Base-by-base conservation (phyloP, 495 filamentous ascomycete species). In the Pseudotulostoma volvatum region DNA sequence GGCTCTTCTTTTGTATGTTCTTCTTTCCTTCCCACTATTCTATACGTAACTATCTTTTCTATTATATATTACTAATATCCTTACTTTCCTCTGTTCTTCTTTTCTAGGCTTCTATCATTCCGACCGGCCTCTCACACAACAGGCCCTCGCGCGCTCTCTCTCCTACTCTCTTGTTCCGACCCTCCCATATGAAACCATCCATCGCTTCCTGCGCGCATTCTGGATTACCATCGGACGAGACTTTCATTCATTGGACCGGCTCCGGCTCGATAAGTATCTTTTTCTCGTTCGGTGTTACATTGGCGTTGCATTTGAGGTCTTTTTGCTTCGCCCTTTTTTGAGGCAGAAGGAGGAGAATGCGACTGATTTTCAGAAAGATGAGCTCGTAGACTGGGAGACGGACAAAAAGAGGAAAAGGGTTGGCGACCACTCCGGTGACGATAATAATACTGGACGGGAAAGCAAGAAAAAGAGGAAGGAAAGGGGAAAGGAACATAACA, bases 201-300 rank as follows among this genome's bases (percentile, higher is more conserved):
- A 67, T 38, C 60, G 61, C 34, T 72, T 79, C 49, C 61, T 85
- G 39, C 60, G 69, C 48, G 83, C 79, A 17, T 96, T 94, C 67
- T 99, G 87, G 85, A 73, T 73, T 37, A 95, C 82, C 34, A 82
- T 96, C 62, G 69, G 74, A 31, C 64, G 76, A 33, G 81, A 94
- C 53, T 96, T 81, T 78, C 68, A 67, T 21, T 63, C 71, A 15
- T 81, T 99, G 42, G 92, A 95, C 55, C 76, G 78, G 17, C 55
- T 92, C 41, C 76, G 88, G 28, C 76, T 95, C 66, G 83, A 96
- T 54, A 97, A 97, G 61, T 97, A 88, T 53, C 65, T 99, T 36
- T 67, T 81, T 46, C 66, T 99, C 17, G 76, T 93, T 38, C 74
- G 90, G 34, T 69, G 74, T 39, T 82, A 84, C 41, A 57, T 97